Conservation (phyloP, 495 filamentous ascomycete genomes). For the Daldinia decipiens region DNA sequence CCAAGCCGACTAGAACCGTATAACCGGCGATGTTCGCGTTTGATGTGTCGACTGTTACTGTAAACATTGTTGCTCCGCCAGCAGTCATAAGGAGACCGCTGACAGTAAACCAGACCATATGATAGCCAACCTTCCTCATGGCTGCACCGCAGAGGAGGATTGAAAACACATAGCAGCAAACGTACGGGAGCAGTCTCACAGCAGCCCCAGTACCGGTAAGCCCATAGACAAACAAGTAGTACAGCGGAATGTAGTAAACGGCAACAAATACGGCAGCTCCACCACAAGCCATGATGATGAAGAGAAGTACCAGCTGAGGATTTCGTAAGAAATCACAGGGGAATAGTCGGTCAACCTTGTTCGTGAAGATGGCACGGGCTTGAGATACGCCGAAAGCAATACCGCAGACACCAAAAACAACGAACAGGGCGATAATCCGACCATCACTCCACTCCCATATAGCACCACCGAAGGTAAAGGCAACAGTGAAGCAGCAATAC, state of each 20-base stretch:
- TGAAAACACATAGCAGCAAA: not conserved
- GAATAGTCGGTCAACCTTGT: not conserved
- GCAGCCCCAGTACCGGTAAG: not conserved
- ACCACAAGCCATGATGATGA: conserved; percentile 2
- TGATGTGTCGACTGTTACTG: not conserved
- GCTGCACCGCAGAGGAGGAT: not conserved
- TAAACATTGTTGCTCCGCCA: not conserved
- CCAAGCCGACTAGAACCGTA: not conserved
- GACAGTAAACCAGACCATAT: conserved; percentile 2
- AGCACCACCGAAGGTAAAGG: not conserved
- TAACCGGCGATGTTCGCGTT: not conserved
- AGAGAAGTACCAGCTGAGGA: not conserved
- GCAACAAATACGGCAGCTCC: not conserved
- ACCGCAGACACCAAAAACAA: not conserved
- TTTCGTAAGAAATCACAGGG: not conserved
- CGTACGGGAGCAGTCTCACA: not conserved
- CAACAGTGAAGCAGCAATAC: not conserved
- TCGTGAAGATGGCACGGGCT: not conserved
- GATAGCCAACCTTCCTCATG: not conserved
- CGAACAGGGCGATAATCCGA: not conserved
- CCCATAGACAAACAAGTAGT: not conserved
- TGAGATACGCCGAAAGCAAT: not conserved
- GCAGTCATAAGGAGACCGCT: not conserved
- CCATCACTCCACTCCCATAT: not conserved
- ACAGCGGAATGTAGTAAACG: not conserved